Evolutionary conservation across 2,329 filamentous ascomycete species (phyloP), one percentile per base, ranked within the genome.

Genomic region (Fusarium clavum): DNA sequence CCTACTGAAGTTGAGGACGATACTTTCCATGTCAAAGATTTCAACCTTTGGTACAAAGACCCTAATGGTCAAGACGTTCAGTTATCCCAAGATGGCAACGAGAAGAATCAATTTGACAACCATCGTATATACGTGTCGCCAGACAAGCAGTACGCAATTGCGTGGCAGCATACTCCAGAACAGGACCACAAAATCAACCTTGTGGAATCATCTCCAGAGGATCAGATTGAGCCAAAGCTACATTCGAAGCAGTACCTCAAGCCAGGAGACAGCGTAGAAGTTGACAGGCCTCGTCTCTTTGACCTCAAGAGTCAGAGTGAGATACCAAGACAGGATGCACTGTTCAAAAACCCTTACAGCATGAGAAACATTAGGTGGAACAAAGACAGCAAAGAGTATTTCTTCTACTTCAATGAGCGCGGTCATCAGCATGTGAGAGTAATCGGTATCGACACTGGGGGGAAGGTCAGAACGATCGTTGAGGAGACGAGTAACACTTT

Each of bases 371-470:
- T 76, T 5, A 71, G 71, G 4, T 78, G 76, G 77, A 73, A 40
- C n/a, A n/a, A 40, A 6, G 52, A 71, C 14, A 57, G 61, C 10
- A 49, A 68, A 11, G 74, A 76, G 25, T 78, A 76, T 51, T 70
- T 72, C 13, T 77, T 77, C 40, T 41, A 76, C 14, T 73, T 70
- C 25, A 77, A 77, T n/a, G 73, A 74, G 43, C 73, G 77, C 6
- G 77, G 77, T 0, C 74, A 78, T 20, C 68, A 76, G 11, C 51
- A 40, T 43, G 25, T 76, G 6, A 60, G 74, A 32, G 34, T 77
- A 0, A 43, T 78, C 4, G 69, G 68, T 0, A 67, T 78, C 7
- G 51, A 51, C 2, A 11, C 38, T 1, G 20, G 59, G 1, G 76
- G 77, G 4, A 27, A 44, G 3, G 70, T 74, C 1, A 72, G 67